Evolutionary conservation across 2,329 filamentous ascomycete genomes (phyloP).

Genomic region (Colletotrichum lini): DNA sequence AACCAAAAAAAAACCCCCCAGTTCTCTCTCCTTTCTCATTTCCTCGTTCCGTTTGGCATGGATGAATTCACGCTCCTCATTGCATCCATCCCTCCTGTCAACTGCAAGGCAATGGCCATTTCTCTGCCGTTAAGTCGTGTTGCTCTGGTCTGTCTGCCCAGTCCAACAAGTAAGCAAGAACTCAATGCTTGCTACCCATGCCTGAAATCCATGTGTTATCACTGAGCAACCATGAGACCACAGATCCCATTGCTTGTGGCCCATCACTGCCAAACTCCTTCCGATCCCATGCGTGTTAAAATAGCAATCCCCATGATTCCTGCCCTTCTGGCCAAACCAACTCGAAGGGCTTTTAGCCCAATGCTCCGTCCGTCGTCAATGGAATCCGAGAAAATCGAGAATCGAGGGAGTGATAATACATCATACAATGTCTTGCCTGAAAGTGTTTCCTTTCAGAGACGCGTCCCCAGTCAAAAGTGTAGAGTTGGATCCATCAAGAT

Average conservation of each 20-base stretch:
- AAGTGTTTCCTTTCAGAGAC: conserved; percentile 19
- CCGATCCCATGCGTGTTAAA: conserved; percentile 41
- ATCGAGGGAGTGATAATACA: conserved; percentile 39
- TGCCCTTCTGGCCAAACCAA: conserved; percentile 35
- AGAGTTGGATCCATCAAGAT: conserved; percentile 18
- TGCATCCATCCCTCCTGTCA: conserved; percentile 6
- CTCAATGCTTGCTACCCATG: conserved; percentile 37
- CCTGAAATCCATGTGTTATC: conserved; percentile 33
- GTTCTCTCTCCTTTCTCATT: neutral
- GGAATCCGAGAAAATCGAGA: conserved; percentile 39
- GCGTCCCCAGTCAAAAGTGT: conserved; percentile 19
- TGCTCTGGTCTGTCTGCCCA: conserved; percentile 4
- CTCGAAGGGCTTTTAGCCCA: conserved; percentile 31
- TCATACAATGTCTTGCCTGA: conserved; percentile 33
- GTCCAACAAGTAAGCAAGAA: conserved; percentile 24
- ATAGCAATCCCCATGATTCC: conserved; percentile 40
- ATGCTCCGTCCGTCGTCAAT: conserved; percentile 35
- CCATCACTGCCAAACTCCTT: conserved; percentile 41
- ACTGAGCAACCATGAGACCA: conserved; percentile 36
- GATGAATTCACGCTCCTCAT: conserved; percentile 1
- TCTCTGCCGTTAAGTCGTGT: conserved; percentile 2
- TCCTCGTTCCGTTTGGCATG: conserved; percentile 5
- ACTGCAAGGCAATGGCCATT: neutral
- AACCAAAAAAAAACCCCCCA: neutral
- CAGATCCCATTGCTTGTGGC: conserved; percentile 30